Evolutionary conservation across 176 grass and related monocot genomes (phyloP).

Genomic region (Avena atlantica): DNA sequence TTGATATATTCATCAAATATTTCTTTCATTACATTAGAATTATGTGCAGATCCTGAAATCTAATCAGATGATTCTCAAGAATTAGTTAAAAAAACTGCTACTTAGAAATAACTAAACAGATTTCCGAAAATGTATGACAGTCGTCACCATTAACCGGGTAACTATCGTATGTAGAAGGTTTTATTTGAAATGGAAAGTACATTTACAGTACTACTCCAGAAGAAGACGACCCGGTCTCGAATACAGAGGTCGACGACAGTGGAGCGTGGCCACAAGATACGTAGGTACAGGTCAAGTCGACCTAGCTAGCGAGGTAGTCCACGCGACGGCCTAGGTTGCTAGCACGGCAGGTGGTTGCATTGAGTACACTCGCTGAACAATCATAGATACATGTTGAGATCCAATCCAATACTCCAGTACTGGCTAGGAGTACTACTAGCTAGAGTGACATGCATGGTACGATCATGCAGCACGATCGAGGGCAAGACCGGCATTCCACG

Average conservation of each 20-base stretch:
- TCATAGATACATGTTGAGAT: neutral
- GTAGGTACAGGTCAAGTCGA: neutral
- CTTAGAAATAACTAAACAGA: too few relatives aligned
- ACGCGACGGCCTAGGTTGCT: neutral
- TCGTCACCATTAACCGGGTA: too few relatives aligned
- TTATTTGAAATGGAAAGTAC: too few relatives aligned
- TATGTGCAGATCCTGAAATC: too few relatives aligned
- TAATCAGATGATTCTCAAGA: too few relatives aligned
- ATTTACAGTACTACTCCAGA: neutral
- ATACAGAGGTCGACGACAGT: neutral
- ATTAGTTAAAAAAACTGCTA: too few relatives aligned
- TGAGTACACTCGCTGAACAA: conserved; percentile 1
- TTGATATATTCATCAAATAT: too few relatives aligned
- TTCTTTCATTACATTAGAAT: too few relatives aligned
- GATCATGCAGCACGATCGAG: neutral
- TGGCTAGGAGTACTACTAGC: too few relatives aligned
- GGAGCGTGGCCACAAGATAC: neutral
- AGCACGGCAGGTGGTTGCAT: neutral
- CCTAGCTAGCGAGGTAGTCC: neutral
- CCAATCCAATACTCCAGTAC: neutral
- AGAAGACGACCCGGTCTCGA: neutral
- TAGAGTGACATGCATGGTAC: neutral
- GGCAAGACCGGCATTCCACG: neutral
- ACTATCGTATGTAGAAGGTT: too few relatives aligned
- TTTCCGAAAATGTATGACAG: too few relatives aligned